Percentiles rank a stretch among this genome's conserved stretches.
phyloP scores from a whole-genome alignment of 2,329 filamentous ascomycete species.

The Xylariaceae sp. region DNA sequence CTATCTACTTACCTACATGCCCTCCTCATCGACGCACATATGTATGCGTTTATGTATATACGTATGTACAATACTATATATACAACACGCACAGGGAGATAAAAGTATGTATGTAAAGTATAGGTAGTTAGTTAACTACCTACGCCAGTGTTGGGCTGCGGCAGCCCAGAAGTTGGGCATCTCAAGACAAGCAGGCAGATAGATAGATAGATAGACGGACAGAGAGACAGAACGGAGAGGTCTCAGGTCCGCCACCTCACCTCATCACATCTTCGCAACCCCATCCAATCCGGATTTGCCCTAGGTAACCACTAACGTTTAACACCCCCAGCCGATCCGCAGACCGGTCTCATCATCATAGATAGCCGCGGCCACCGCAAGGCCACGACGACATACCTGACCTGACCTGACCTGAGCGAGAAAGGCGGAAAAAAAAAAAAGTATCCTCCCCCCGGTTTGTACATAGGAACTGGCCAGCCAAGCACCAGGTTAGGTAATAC shows the following conservation, averaged over 20 bases:
- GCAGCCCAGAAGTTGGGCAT: neutral
- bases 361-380: too few relatives aligned
- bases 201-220: too few relatives aligned
- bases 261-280: neutral
- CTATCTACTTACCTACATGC: too few relatives aligned
- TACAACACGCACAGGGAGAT: neutral
- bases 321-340: constrained; percentile 2
- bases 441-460: too few relatives aligned
- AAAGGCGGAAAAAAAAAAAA: too few relatives aligned
- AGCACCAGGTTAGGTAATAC: too few relatives aligned
- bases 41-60: neutral
- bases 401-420: too few relatives aligned
- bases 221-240: neutral
- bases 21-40: neutral
- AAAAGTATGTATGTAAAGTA: too few relatives aligned
- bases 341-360: neutral
- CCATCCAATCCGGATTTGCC: neutral
- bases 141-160: neutral
- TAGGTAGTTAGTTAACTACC: too few relatives aligned
- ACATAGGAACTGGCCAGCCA: too few relatives aligned
- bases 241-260: neutral
- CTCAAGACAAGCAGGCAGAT: neutral
- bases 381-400: too few relatives aligned
- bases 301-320: too few relatives aligned
- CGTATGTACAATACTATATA: neutral